Base-by-base conservation (phyloP, 495 filamentous ascomycete species). In the Cladorrhinum samala region DNA sequence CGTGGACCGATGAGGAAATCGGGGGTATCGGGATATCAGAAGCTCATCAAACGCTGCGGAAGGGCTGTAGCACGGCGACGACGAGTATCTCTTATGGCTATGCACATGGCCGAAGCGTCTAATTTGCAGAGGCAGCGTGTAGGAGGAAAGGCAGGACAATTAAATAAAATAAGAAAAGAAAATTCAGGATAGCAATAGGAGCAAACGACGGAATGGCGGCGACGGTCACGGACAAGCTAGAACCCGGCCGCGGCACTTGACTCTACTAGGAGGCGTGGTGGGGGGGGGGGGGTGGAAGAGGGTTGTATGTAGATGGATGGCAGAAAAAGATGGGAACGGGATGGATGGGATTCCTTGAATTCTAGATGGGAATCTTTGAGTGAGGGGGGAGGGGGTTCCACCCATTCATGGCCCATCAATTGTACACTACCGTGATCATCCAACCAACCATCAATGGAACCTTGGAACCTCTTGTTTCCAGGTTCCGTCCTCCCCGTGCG, bases 321-420 rank as follows among this genome's bases (percentile, higher is more conserved):
- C n/a, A n/a, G n/a, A n/a, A n/a, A n/a, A n/a, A n/a, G 27, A 33
- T 33, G 41, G 51, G 33, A 53, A n/a, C n/a, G n/a, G n/a, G n/a
- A n/a, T n/a, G 49, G 51, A 57, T 57, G 58, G 52, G 56, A 53
- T 57, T 57, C 46, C 46, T 53, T 11, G 40, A 59, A 46, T 60
- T 50, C 48, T 61, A 44, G 41, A 66, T 66, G 63, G 60, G 58
- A 66, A 61, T 63, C 55, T 61, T 19, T 23, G 14, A 23, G 21
- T n/a, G 20, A 47, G 11, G 27, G 27, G 27, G 11, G 27, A 11
- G 27, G 27, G 27, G 27, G 11, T 11, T 33, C 27, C 42, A 53
- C 56, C 47, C 56, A 49, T 41, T 44, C n/a, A n/a, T n/a, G n/a
- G n/a, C n/a, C n/a, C n/a, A n/a, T n/a, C n/a, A n/a, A n/a, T n/a